phyloP scores from a whole-genome alignment of 75 land plant genomes.

The Azolla pinnata region DNA sequence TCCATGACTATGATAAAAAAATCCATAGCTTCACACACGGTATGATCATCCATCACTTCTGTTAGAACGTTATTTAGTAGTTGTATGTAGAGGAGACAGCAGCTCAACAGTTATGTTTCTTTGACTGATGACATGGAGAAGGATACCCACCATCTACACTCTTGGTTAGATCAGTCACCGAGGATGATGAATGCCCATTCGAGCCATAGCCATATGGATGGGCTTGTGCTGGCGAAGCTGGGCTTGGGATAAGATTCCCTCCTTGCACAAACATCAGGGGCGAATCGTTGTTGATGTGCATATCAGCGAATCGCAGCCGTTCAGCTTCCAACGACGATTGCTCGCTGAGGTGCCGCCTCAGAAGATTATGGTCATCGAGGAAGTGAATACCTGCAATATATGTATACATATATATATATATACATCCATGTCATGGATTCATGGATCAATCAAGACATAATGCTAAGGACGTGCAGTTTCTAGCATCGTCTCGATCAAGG shows the following conservation, averaged over 20 bases:
- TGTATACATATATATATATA: too few relatives aligned
- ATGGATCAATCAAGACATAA: too few relatives aligned
- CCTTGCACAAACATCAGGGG: constrained; percentile 13
- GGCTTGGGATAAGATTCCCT: not conserved
- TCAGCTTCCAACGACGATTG: constrained; percentile 70
- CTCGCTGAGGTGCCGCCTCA: constrained; percentile 41
- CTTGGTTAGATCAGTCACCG: not conserved
- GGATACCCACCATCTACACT: not conserved
- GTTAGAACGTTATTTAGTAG: too few relatives aligned
- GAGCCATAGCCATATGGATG: not conserved
- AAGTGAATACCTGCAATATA: constrained; percentile 10
- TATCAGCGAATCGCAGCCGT: constrained; percentile 47
- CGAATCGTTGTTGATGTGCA: constrained; percentile 43
- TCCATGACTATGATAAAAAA: too few relatives aligned
- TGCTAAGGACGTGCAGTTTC: too few relatives aligned
- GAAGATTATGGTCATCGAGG: constrained; percentile 23
- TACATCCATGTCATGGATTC: too few relatives aligned
- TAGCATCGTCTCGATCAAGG: too few relatives aligned
- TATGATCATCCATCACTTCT: too few relatives aligned
- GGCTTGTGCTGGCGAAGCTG: not conserved
- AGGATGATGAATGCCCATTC: not conserved
- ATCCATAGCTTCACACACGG: too few relatives aligned
- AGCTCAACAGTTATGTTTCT: constrained; percentile 5
- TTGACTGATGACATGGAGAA: not conserved
- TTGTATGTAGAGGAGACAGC: too few relatives aligned